Percentiles rank a stretch among this genome's conserved stretches.
Conservation (phyloP, 2,329 filamentous ascomycete species). For the Hymenoscyphus occultus region DNA sequence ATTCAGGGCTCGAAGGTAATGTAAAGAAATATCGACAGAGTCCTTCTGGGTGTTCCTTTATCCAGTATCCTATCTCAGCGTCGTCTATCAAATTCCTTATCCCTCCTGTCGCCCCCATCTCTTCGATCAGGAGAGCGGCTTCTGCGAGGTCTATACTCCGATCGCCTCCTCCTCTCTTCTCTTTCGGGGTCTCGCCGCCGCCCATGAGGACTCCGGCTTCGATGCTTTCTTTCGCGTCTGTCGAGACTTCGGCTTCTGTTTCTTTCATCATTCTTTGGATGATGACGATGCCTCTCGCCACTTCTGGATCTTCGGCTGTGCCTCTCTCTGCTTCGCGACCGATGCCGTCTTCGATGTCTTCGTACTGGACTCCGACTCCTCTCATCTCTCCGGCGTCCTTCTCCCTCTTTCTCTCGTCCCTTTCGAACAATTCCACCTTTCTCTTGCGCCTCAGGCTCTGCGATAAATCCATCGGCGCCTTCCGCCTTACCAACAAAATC, state of each 20-base stretch:
- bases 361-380: constrained; percentile 30
- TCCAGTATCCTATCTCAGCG: neutral
- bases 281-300: constrained; percentile 27
- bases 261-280: constrained; percentile 26
- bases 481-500: constrained; percentile 33
- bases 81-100: constrained; percentile 23
- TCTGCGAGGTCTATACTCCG: constrained; percentile 17
- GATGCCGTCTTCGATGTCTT: constrained; percentile 34
- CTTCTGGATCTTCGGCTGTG: constrained; percentile 29
- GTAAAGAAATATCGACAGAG: neutral
- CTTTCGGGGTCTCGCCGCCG: constrained; percentile 30
- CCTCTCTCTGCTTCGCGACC: constrained; percentile 31
- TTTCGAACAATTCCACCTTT: constrained; percentile 25
- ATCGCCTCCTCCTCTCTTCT: constrained; percentile 22
- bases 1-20: too few relatives aligned
- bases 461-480: constrained; percentile 20
- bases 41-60: neutral
- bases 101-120: constrained; percentile 13
- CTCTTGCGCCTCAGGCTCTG: constrained; percentile 13
- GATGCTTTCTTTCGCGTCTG: constrained; percentile 26
- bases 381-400: constrained; percentile 23
- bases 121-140: constrained; percentile 17
- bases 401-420: constrained; percentile 18
- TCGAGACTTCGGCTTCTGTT: constrained; percentile 32
- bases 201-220: constrained; percentile 33